Evolutionary conservation across 2,329 filamentous ascomycete species (phyloP).

Genomic region (Trichoderma endophyticum): DNA sequence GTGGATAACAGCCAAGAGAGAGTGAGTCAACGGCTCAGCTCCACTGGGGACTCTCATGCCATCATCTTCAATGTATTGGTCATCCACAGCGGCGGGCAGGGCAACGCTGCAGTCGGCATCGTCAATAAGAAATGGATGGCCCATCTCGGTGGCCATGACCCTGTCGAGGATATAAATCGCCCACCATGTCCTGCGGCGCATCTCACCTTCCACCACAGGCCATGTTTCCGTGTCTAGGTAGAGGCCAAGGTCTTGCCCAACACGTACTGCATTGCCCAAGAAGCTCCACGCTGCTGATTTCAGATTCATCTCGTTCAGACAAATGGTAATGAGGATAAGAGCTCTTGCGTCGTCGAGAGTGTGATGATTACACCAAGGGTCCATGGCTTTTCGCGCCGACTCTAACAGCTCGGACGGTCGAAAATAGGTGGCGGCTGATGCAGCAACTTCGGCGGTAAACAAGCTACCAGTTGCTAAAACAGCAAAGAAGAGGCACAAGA

Average conservation of each 20-base stretch:
- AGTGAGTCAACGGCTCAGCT: constrained; percentile 60
- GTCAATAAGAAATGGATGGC: constrained; percentile 76
- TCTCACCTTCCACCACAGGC: constrained; percentile 75
- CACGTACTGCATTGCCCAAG: constrained; percentile 74
- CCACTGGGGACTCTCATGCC: constrained; percentile 52
- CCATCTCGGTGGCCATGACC: constrained; percentile 73
- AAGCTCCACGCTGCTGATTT: constrained; percentile 83
- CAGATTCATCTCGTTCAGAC: constrained; percentile 79
- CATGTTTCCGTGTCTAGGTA: constrained; percentile 72
- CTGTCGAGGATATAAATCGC: constrained; percentile 86
- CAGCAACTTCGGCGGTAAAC: constrained; percentile 57
- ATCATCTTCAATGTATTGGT: constrained; percentile 66
- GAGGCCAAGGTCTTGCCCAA: constrained; percentile 79
- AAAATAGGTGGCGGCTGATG: constrained; percentile 49
- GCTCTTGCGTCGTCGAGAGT: constrained; percentile 72
- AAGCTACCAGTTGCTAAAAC: constrained; percentile 80
- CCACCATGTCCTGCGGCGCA: constrained; percentile 90
- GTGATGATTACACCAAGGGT: constrained; percentile 78
- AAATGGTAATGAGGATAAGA: constrained; percentile 71
- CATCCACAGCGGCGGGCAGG: constrained; percentile 76
- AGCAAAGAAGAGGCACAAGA: constrained; percentile 77
- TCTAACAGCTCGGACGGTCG: constrained; percentile 66
- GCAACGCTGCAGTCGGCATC: constrained; percentile 84
- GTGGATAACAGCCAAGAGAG: constrained; percentile 75
- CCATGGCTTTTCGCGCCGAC: constrained; percentile 64